Percentiles rank a stretch among this genome's conserved stretches.
Evolutionary conservation across 2,329 filamentous ascomycete genomes (phyloP).

Genomic region (Monilinia polystroma): DNA sequence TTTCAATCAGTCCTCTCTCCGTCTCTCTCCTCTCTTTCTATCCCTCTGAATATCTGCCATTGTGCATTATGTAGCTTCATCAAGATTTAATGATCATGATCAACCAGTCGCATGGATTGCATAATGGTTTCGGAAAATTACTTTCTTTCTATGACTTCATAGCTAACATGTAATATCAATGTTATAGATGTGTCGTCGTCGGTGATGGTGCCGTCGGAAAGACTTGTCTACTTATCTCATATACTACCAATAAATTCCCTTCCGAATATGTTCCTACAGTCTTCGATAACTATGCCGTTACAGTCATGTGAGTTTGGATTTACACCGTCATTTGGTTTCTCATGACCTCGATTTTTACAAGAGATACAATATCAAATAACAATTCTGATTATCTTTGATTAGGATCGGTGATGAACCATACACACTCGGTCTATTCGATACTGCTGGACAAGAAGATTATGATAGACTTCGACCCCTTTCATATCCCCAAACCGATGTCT

Average conservation of each 20-base stretch:
- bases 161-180: constrained; percentile 27
- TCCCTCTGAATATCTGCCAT: background rate
- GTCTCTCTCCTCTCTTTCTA: too few species aligned
- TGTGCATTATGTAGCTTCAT: constrained; percentile 1
- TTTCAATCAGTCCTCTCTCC: background rate
- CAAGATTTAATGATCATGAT: background rate
- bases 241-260: constrained; percentile 99
- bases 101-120: background rate
- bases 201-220: constrained; percentile 99
- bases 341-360: background rate
- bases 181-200: constrained; percentile 87
- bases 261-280: constrained; percentile 99
- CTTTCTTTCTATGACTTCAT: constrained; percentile 2
- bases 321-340: constrained; percentile 7
- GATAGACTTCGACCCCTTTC: constrained; percentile 94
- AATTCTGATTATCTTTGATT: constrained; percentile 27
- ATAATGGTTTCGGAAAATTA: background rate
- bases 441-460: constrained; percentile 98
- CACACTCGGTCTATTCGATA: constrained; percentile 96
- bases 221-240: constrained; percentile 97
- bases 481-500: constrained; percentile 97
- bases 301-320: constrained; percentile 80
- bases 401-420: constrained; percentile 99
- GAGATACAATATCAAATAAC: constrained; percentile 2
- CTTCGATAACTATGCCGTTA: constrained; percentile 99